These are phyloP conservation scores for Arthroderma uncinatum DNA, from an alignment of 2,329 filamentous ascomycete species.

Conservation along the genomic window DNA sequence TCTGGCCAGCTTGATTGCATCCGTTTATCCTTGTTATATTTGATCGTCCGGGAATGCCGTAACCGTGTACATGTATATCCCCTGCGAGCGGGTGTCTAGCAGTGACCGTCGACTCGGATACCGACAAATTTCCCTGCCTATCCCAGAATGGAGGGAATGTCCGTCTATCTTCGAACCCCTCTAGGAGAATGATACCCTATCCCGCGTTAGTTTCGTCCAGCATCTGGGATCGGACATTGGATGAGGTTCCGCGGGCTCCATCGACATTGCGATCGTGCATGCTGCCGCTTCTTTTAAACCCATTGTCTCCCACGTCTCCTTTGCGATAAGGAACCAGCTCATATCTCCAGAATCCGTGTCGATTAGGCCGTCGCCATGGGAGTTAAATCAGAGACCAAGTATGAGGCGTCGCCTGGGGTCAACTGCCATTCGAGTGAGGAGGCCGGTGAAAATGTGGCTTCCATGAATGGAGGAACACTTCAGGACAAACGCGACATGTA, in stretches of 20 bases:
- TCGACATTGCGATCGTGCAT: neutral
- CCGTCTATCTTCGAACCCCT: neutral
- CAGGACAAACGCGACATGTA: conserved; percentile 27
- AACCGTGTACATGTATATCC: neutral
- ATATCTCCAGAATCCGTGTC: neutral
- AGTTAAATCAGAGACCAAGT: neutral
- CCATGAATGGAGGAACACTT: conserved; percentile 16
- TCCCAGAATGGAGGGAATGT: neutral
- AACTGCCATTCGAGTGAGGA: neutral
- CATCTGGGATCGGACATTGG: neutral
- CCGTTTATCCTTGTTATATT: neutral
- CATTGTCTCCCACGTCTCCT: neutral
- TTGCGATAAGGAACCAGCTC: neutral
- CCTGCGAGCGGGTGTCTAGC: neutral
- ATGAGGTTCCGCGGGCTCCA: neutral
- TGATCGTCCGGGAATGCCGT: neutral
- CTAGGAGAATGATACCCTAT: neutral
- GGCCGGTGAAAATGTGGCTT: neutral
- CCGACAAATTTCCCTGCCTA: neutral
- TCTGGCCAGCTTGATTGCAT: neutral
- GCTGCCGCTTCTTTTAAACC: neutral
- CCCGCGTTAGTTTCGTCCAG: neutral
- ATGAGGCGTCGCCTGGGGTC: neutral
- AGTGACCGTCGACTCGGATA: neutral
- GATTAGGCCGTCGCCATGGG: neutral